Percentiles rank a stretch among this genome's conserved stretches.
Evolutionary conservation across 2,329 filamentous ascomycete species (phyloP).

Genomic region (Lachnellula hyalina): DNA sequence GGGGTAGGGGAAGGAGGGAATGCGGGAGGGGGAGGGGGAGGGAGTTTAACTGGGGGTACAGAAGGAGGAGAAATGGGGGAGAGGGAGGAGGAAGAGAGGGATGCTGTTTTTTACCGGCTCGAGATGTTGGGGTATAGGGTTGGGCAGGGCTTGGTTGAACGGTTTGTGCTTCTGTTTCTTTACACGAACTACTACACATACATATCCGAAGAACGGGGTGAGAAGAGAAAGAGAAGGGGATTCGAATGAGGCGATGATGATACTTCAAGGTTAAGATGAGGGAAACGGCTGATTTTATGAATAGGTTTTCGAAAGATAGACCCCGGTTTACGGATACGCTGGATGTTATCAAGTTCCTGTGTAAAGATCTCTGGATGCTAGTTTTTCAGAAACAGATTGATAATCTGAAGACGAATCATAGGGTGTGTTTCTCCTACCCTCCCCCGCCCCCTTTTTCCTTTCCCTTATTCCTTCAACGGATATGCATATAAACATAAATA

Average conservation of each 20-base stretch:
- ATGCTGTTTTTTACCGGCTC: constrained; percentile 78
- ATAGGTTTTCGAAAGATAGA: constrained; percentile 73
- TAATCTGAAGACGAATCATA: constrained; percentile 96
- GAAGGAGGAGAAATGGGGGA: constrained; percentile 9
- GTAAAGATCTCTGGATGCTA: constrained; percentile 95
- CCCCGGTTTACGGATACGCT: constrained; percentile 88
- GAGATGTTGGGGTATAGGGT: constrained; percentile 87
- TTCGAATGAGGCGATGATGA: neutral
- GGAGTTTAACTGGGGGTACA: constrained; percentile 1
- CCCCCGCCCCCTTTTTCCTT: neutral
- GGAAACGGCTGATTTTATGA: neutral
- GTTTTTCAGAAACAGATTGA: constrained; percentile 97
- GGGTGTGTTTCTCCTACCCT: constrained; percentile 46
- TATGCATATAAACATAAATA: neutral
- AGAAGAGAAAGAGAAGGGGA: neutral
- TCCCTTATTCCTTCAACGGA: neutral
- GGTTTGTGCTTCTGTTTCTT: constrained; percentile 47
- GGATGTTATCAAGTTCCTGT: constrained; percentile 96
- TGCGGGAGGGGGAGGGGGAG: constrained; percentile 12
- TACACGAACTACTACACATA: neutral
- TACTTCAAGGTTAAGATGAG: neutral
- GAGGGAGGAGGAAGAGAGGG: constrained; percentile 73
- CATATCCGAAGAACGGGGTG: neutral
- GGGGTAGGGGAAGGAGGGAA: constrained; percentile 56
- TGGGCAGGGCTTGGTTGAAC: constrained; percentile 84